Evolutionary conservation across 2,329 filamentous ascomycete species (phyloP).

Genomic region (Colletotrichum sp.): DNA sequence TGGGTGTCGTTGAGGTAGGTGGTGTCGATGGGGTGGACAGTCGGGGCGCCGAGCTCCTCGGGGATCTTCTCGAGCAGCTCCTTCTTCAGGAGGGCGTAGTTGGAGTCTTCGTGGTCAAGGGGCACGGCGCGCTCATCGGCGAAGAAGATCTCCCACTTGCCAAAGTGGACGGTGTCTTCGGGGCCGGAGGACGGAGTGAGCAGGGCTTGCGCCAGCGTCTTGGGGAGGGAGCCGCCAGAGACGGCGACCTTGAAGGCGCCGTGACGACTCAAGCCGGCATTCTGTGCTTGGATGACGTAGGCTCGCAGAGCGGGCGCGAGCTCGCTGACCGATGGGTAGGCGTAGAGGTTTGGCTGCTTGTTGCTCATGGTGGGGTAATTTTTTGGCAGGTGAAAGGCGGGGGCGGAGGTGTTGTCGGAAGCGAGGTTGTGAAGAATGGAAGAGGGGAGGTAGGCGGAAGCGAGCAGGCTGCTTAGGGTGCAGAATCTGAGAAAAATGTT

Average conservation of each 20-base stretch:
- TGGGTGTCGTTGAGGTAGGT: constrained; percentile 75
- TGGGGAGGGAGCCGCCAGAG: constrained; percentile 91
- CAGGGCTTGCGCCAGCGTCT: constrained; percentile 84
- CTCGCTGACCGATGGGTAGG: constrained; percentile 72
- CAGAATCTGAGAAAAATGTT: not conserved
- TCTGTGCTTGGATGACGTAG: constrained; percentile 84
- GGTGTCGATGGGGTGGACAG: constrained; percentile 79
- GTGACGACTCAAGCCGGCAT: constrained; percentile 80
- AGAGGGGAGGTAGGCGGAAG: not conserved
- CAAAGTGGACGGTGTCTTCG: constrained; percentile 74
- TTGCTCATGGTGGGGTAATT: constrained; percentile 46
- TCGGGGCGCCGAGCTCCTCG: constrained; percentile 66
- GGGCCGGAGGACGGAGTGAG: constrained; percentile 58
- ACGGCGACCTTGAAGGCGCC: constrained; percentile 88
- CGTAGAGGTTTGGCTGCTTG: constrained; percentile 76
- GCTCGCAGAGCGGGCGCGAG: constrained; percentile 80
- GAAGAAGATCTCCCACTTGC: constrained; percentile 98
- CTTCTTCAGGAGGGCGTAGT: constrained; percentile 85
- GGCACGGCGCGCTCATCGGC: constrained; percentile 96
- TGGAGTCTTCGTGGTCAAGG: constrained; percentile 90
- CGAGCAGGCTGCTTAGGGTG: not conserved
- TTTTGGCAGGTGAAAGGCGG: constrained; percentile 6
- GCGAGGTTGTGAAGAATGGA: constrained; percentile 11
- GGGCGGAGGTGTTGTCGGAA: constrained; percentile 10
- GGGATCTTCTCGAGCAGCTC: constrained; percentile 92